Evolutionary conservation across 1,284 basidiomycete genomes (phyloP).

Genomic region (Papiliotrema flavescens): DNA sequence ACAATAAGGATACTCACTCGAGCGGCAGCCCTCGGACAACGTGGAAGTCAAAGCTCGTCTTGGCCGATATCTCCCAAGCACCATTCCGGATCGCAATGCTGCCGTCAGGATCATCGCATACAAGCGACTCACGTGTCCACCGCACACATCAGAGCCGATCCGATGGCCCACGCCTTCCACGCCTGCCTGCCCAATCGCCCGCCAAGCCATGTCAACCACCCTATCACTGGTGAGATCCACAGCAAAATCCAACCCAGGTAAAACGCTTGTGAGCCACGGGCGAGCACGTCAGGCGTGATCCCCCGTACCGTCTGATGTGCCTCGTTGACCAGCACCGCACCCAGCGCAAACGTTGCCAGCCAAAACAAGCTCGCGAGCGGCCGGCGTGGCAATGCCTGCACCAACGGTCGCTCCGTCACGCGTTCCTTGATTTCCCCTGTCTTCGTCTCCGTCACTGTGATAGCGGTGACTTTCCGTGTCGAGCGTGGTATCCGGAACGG

Average conservation of each 20-base stretch:
- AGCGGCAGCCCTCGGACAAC: conserved; percentile 35
- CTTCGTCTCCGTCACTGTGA: neutral
- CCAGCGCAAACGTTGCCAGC: conserved; percentile 11
- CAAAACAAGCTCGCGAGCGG: conserved; percentile 20
- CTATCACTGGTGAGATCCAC: conserved; percentile 38
- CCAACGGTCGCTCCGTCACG: neutral
- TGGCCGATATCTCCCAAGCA: conserved; percentile 29
- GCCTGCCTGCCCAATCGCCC: conserved; percentile 14
- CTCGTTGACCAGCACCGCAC: conserved; percentile 20
- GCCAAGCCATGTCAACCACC: conserved; percentile 30
- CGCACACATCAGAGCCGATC: conserved; percentile 24
- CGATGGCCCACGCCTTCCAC: conserved; percentile 14
- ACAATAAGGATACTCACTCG: conserved; percentile 25
- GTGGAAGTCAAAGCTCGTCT: conserved; percentile 25
- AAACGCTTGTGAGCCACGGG: conserved; percentile 19
- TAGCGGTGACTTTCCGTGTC: neutral
- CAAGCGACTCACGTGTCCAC: conserved; percentile 34
- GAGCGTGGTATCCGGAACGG: conserved; percentile 17
- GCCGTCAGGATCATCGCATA: conserved; percentile 1
- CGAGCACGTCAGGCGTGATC: conserved; percentile 1
- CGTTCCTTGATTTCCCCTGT: neutral
- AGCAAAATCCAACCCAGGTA: conserved; percentile 38
- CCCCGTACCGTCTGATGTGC: conserved; percentile 11
- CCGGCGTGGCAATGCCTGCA: conserved; percentile 33
- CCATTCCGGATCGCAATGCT: conserved; percentile 31